Evolutionary conservation across 2,329 filamentous ascomycete genomes (phyloP).

Genomic region (Fusarium verrucosum): DNA sequence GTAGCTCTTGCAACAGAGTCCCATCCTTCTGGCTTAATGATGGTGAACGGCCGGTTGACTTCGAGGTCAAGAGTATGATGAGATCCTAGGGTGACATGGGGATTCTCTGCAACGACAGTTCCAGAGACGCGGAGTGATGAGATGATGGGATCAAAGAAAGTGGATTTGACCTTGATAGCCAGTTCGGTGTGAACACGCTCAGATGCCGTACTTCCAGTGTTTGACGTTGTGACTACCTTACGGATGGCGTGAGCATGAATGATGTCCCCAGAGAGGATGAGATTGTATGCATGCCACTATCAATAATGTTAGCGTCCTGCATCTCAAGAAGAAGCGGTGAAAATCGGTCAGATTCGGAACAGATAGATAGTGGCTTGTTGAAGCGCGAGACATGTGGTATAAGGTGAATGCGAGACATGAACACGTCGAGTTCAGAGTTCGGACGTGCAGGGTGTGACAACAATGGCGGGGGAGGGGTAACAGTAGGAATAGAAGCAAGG

Average conservation of each 20-base stretch:
- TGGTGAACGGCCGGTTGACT: conserved; percentile 83
- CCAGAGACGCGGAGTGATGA: conserved; percentile 67
- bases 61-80: conserved; percentile 80
- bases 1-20: conserved; percentile 86
- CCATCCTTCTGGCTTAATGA: conserved; percentile 87
- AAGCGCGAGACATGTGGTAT: conserved; percentile 7
- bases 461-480: conserved; percentile 35
- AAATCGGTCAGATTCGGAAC: conserved; percentile 2
- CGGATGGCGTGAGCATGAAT: conserved; percentile 65
- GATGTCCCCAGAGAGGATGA: conserved; percentile 63
- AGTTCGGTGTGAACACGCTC: conserved; percentile 67
- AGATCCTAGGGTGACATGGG: conserved; percentile 62
- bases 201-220: conserved; percentile 60
- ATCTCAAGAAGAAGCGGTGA: conserved; percentile 15
- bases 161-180: conserved; percentile 65
- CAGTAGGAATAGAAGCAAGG: conserved; percentile 22
- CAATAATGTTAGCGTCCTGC: conserved; percentile 27
- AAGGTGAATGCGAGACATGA: conserved; percentile 6
- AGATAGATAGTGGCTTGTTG: conserved; percentile 21
- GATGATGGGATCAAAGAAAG: conserved; percentile 66
- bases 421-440: conserved; percentile 5
- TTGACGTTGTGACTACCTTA: conserved; percentile 61
- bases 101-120: conserved; percentile 62
- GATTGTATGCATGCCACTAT: conserved; percentile 69
- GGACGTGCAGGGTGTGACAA: conserved; percentile 26